Evolutionary conservation across 345 rosid species (phyloP), one percentile per base, ranked within the genome.

Genomic region (Syzygium grande): DNA sequence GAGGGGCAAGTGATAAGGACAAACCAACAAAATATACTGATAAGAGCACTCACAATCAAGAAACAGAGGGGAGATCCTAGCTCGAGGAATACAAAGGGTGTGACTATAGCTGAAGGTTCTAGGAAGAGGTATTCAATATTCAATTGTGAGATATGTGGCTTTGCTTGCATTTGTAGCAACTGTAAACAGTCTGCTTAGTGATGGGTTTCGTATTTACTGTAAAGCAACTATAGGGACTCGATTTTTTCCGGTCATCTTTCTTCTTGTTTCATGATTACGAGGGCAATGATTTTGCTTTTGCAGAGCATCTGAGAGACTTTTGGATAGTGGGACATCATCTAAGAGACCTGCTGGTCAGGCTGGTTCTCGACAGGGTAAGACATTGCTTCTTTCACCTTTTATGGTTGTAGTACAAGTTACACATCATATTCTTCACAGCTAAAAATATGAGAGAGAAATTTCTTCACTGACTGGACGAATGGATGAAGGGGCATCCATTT

Each of bases 1-100:
- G 99, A 92, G 89, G 92, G 90, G 68, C 99, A 96, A 90, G 90
- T 87, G 87, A 95, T 97, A 92, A 94, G 93, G 92, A 97, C 99
- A 54, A 94, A 97, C 89, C 99, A 94, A 93, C 94, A 95, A 87
- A 97, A 97, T 90, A 97, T 96, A 91, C 89, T 97, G 87, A 96
- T 97, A 87, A 93, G 99, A 92, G 94, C 99, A 3, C 99, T 97
- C 84, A 90, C 92, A 88, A 89, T 96, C 55, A 94, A 92, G 93
- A 95, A 94, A 88, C 97, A 92, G 84, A 96, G 91, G 91, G 92
- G 93, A 68, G 96, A 95, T 87, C 89, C 96, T 84, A 89, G 91
- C 88, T 92, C 93, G 7, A 97, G 94, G 92, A 95, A 90, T 52
- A 91, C 86, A 25, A 96, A 95, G 89, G 94, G 90, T 83, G 90